Evolutionary conservation across 179 eudicot species (phyloP).

Genomic region (Patellifolia procumbens): DNA sequence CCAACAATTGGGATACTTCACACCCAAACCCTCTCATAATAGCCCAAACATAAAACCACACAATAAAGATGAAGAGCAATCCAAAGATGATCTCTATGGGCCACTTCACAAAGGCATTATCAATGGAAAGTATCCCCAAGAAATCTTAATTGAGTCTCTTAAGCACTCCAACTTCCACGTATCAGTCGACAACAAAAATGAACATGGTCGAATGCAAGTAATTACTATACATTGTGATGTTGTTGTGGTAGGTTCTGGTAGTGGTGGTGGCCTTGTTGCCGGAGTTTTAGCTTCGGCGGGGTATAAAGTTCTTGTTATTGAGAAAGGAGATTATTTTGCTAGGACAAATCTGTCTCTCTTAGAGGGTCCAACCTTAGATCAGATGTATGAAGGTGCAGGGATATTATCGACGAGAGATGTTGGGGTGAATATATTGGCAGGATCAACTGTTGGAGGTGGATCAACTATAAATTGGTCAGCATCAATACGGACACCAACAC

Average conservation of each 20-base stretch:
- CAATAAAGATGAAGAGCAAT: background rate
- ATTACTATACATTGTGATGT: conserved; percentile 57
- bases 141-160: conserved; percentile 29
- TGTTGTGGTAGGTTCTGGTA: conserved; percentile 69
- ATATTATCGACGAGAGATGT: conserved; percentile 43
- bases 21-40: background rate
- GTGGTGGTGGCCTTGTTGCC: conserved; percentile 67
- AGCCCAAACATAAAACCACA: background rate
- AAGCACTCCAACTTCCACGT: conserved; percentile 35
- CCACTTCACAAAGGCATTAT: conserved; percentile 55
- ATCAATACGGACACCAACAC: conserved; percentile 53
- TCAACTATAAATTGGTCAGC: conserved; percentile 69
- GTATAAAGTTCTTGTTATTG: conserved; percentile 63
- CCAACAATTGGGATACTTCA: background rate
- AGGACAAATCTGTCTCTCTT: conserved; percentile 53
- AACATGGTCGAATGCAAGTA: conserved; percentile 19
- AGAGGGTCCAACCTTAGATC: conserved; percentile 53
- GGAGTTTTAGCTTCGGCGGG: conserved; percentile 69
- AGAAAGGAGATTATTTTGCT: conserved; percentile 56
- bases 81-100: conserved; percentile 34
- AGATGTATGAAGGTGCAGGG: conserved; percentile 65
- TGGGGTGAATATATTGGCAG: conserved; percentile 50
- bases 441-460: conserved; percentile 76
- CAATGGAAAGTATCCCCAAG: conserved; percentile 28
- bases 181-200: conserved; percentile 22